Conservation (phyloP, 352 stramenopile genomes). For the Pythium oligandrum region DNA sequence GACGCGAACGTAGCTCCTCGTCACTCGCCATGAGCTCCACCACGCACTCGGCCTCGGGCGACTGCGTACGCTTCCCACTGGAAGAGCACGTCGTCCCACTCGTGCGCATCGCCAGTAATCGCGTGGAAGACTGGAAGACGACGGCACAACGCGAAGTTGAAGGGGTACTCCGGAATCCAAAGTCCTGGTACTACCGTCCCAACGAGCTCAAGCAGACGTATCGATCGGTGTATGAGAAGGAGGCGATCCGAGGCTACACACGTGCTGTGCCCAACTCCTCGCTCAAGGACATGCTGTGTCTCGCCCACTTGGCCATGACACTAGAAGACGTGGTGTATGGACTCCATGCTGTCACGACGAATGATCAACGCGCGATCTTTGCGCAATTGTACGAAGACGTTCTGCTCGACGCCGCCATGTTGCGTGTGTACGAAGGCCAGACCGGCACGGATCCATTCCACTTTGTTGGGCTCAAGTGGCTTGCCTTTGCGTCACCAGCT, state of each 20-base stretch:
- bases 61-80: slow-evolving; percentile 17
- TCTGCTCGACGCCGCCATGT: slow-evolving; percentile 15
- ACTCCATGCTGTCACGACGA: slow-evolving; percentile 20
- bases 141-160: slow-evolving; percentile 17
- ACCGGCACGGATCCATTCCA: slow-evolving; percentile 18
- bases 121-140: slow-evolving; percentile 21
- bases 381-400: slow-evolving; percentile 23
- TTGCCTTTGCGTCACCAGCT: slow-evolving; percentile 17
- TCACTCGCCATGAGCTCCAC: slow-evolving; percentile 14
- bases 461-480: slow-evolving; percentile 24
- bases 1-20: background rate
- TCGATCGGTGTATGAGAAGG: slow-evolving; percentile 20
- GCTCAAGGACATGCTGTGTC: slow-evolving; percentile 15
- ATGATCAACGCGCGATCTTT: slow-evolving; percentile 19
- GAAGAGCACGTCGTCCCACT: slow-evolving; percentile 18
- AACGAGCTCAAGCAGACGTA: slow-evolving; percentile 21
- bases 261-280: slow-evolving; percentile 8
- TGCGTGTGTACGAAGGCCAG: slow-evolving; percentile 10
- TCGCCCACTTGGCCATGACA: slow-evolving; percentile 17
- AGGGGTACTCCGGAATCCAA: slow-evolving; percentile 14
- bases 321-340: slow-evolving; percentile 24
- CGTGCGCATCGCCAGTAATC: slow-evolving; percentile 17
- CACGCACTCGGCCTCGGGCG: slow-evolving; percentile 16
- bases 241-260: slow-evolving; percentile 20
- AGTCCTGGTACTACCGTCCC: slow-evolving; percentile 25